Conservation (phyloP, 176 grass and related monocot species). For the Bromus sterilis region DNA sequence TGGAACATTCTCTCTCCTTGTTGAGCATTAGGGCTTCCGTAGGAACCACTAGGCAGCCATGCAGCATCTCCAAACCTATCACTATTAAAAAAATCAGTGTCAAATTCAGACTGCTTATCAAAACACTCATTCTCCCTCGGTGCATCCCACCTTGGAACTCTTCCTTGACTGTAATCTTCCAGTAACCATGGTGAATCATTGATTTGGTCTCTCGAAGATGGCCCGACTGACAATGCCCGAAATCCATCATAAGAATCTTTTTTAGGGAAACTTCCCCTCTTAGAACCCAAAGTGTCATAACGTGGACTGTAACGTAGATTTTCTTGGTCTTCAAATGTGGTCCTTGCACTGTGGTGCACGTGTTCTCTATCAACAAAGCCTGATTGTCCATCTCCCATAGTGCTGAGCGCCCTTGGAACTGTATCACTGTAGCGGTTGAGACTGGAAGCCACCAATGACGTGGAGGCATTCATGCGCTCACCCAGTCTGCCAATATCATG, state of each 20-base stretch:
- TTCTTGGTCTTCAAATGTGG: slow-evolving; percentile 49
- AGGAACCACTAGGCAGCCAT: slow-evolving; percentile 49
- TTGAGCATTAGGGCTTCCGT: slow-evolving; percentile 44
- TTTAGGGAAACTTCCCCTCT: slow-evolving; percentile 45
- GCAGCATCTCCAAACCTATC: slow-evolving; percentile 67
- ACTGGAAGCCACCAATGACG: slow-evolving; percentile 45
- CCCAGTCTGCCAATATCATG: slow-evolving; percentile 45
- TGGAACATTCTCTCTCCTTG: slow-evolving; percentile 54
- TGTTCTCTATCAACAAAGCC: slow-evolving; percentile 55
- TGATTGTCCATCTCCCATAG: slow-evolving; percentile 39
- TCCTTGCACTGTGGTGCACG: slow-evolving; percentile 31
- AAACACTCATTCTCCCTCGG: slow-evolving; percentile 51
- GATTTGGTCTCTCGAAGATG: slow-evolving; percentile 37
- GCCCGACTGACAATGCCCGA: slow-evolving; percentile 16
- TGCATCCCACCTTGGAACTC: slow-evolving; percentile 54
- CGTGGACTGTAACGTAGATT: slow-evolving; percentile 34
- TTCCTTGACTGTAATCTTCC: slow-evolving; percentile 49
- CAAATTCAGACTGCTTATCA: slow-evolving; percentile 53
- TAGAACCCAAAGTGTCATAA: slow-evolving; percentile 36
- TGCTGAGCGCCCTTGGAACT: slow-evolving; percentile 37
- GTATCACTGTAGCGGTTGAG: slow-evolving; percentile 49
- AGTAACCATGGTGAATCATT: slow-evolving; percentile 32
- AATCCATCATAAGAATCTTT: slow-evolving; percentile 58
- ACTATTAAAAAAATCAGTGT: slow-evolving; percentile 42
- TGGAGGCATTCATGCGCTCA: slow-evolving; percentile 49